phyloP scores from a whole-genome alignment of 306 rosid genomes.

The Cicer bijugum region DNA sequence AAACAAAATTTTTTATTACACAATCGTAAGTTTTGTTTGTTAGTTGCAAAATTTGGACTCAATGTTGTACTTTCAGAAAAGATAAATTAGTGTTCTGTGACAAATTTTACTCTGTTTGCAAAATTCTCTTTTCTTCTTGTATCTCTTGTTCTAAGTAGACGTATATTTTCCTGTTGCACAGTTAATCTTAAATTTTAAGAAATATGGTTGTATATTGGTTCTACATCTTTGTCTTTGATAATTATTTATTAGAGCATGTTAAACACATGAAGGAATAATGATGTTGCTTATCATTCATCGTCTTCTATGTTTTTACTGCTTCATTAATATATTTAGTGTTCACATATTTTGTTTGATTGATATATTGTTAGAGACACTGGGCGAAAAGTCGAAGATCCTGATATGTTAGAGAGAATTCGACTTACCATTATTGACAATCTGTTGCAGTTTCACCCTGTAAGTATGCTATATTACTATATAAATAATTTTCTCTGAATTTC shows the following conservation, averaged over 20 bases:
- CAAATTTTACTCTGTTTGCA: neutral
- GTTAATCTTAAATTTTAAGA: neutral
- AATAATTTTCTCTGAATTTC: slow-evolving; percentile 32
- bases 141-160: neutral
- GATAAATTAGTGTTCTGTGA: neutral
- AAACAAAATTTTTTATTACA: slow-evolving; percentile 71
- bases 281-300: slow-evolving; percentile 8
- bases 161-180: neutral
- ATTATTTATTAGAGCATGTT: neutral
- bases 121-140: neutral
- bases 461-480: slow-evolving; percentile 41
- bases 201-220: slow-evolving; percentile 4
- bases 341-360: slow-evolving; percentile 43
- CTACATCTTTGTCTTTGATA: slow-evolving; percentile 14
- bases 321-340: slow-evolving; percentile 39
- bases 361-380: slow-evolving; percentile 73
- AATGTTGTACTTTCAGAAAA: neutral
- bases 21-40: slow-evolving; percentile 63
- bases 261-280: slow-evolving; percentile 16
- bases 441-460: slow-evolving; percentile 93
- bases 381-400: slow-evolving; percentile 97
- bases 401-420: slow-evolving; percentile 88
- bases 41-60: neutral
- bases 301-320: slow-evolving; percentile 20
- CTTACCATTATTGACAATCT: slow-evolving; percentile 91